Evolutionary conservation across 2,329 filamentous ascomycete genomes (phyloP).

Genomic region (Trichoderma semiorbis): DNA sequence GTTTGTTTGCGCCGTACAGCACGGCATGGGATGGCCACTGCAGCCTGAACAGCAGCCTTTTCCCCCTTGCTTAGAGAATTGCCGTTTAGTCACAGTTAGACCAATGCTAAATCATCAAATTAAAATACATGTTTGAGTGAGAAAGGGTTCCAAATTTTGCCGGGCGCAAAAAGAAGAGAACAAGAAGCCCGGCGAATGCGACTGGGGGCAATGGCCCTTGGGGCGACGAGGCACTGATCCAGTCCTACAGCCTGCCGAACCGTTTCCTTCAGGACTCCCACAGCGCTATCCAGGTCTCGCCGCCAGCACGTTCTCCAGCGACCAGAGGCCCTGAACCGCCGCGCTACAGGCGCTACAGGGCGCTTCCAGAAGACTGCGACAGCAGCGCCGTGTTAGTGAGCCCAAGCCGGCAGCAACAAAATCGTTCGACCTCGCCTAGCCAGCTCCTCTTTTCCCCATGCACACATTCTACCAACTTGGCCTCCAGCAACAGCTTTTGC

Average conservation of each 20-base stretch:
- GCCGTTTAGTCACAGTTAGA: not conserved
- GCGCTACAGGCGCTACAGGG: constrained; percentile 1
- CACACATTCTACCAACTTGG: constrained; percentile 38
- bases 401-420: constrained; percentile 36
- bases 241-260: not conserved
- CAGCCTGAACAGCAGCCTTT: not conserved
- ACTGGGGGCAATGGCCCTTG: not conserved
- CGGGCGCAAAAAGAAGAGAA: not conserved
- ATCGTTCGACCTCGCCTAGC: constrained; percentile 38
- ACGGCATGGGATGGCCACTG: not conserved
- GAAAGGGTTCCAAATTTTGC: not conserved
- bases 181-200: not conserved
- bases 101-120: not conserved
- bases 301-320: not conserved
- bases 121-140: not conserved
- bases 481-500: constrained; percentile 34
- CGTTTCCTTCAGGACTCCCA: not conserved
- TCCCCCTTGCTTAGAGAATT: not conserved
- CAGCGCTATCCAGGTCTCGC: not conserved
- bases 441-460: constrained; percentile 44
- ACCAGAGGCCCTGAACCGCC: not conserved
- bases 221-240: not conserved
- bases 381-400: constrained; percentile 20
- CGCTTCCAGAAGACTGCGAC: constrained; percentile 7
- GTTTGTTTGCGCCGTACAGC: constrained; percentile 9